Evolutionary conservation across 805 yeast species (phyloP).

Genomic region (Candida railenensis): DNA sequence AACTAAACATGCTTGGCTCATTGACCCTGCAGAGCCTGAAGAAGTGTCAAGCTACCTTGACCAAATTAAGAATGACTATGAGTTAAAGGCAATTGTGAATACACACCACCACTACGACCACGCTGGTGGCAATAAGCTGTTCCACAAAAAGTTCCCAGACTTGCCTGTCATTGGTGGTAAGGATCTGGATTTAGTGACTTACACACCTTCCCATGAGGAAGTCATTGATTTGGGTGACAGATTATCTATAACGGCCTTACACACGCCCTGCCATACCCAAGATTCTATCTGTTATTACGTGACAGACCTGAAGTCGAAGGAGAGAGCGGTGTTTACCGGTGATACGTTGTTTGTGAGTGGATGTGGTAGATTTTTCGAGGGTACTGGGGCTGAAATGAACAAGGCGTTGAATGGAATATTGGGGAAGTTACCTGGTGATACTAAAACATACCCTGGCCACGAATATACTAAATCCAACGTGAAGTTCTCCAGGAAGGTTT

Average conservation of each 20-base stretch:
- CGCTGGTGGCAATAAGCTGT: slow-evolving; percentile 73
- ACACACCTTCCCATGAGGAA: slow-evolving; percentile 67
- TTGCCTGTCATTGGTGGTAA: slow-evolving; percentile 80
- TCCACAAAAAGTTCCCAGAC: slow-evolving; percentile 40
- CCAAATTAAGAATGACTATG: slow-evolving; percentile 38
- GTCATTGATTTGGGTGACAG: slow-evolving; percentile 61
- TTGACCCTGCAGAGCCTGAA: slow-evolving; percentile 89
- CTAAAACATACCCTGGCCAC: slow-evolving; percentile 89
- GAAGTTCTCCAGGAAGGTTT: slow-evolving; percentile 67
- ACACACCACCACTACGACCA: slow-evolving; percentile 98
- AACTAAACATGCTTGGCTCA: slow-evolving; percentile 70
- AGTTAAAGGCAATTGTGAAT: slow-evolving; percentile 77
- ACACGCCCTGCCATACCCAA: slow-evolving; percentile 98
- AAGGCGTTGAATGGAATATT: slow-evolving; percentile 58
- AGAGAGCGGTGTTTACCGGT: slow-evolving; percentile 86
- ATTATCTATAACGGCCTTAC: slow-evolving; percentile 72
- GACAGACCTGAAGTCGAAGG: slow-evolving; percentile 58
- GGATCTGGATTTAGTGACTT: slow-evolving; percentile 71
- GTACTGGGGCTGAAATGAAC: slow-evolving; percentile 80
- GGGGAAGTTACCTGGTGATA: slow-evolving; percentile 62
- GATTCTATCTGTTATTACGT: slow-evolving; percentile 90
- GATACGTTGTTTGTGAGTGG: slow-evolving; percentile 94
- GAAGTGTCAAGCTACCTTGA: slow-evolving; percentile 54
- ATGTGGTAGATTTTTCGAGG: slow-evolving; percentile 96
- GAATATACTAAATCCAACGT: slow-evolving; percentile 88